Percentiles rank a stretch among this genome's conserved stretches.
phyloP scores from a whole-genome alignment of 805 yeast species.

The Candida patagonica region DNA sequence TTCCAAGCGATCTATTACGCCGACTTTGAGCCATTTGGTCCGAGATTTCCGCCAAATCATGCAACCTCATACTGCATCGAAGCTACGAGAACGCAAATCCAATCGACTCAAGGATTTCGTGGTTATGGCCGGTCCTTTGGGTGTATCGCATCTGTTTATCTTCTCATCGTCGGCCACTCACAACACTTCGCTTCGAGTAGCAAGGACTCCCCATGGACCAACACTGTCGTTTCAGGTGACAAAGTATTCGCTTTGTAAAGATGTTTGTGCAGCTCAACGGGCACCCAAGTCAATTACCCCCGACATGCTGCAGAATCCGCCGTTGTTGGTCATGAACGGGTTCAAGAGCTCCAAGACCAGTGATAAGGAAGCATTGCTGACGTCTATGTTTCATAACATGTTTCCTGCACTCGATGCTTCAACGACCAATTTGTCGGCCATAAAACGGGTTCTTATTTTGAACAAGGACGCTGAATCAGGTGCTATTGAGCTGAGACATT shows the following conservation, averaged over 20 bases:
- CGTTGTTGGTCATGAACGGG: constrained; percentile 88
- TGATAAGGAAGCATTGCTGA: constrained; percentile 59
- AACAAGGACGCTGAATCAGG: constrained; percentile 65
- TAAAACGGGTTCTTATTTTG: constrained; percentile 77
- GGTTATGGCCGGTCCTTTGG: constrained; percentile 98
- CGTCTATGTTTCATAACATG: constrained; percentile 90
- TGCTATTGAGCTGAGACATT: constrained; percentile 78
- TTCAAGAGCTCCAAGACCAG: constrained; percentile 59
- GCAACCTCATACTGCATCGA: constrained; percentile 96
- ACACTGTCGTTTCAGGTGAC: constrained; percentile 74
- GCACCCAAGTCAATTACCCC: constrained; percentile 62
- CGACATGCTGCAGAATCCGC: constrained; percentile 64
- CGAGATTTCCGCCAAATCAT: constrained; percentile 78
- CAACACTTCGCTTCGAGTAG: constrained; percentile 70
- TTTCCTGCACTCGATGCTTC: constrained; percentile 93
- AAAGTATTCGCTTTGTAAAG: constrained; percentile 73
- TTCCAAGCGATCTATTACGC: constrained; percentile 53
- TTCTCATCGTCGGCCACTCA: constrained; percentile 80
- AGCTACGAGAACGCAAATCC: constrained; percentile 73
- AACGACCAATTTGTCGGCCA: constrained; percentile 58
- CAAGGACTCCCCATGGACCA: constrained; percentile 91
- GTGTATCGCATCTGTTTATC: constrained; percentile 79
- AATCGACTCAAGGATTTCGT: constrained; percentile 72
- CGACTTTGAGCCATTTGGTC: constrained; percentile 75
- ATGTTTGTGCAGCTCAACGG: constrained; percentile 57